Conservation (phyloP, 2,329 filamentous ascomycete species). For the Arthrobotrys musiformis region DNA sequence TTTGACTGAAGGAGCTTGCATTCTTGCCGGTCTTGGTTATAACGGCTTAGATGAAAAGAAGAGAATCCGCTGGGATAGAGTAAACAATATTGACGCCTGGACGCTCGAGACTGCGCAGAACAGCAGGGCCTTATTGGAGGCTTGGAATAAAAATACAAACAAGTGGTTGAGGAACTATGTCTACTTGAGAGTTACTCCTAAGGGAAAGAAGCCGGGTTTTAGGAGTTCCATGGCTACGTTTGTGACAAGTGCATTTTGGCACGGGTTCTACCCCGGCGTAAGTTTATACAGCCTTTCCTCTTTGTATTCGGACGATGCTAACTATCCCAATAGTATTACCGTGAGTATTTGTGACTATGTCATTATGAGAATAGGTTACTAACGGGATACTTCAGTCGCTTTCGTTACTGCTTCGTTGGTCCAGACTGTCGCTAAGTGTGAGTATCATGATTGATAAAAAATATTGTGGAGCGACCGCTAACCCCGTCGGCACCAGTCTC, state of each 20-base stretch:
- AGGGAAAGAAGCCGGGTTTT: conserved; percentile 96
- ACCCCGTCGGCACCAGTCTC: conserved; percentile 72
- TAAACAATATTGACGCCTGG: conserved; percentile 89
- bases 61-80: conserved; percentile 86
- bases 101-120: conserved; percentile 91
- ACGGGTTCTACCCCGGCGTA: conserved; percentile 89
- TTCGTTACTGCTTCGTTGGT: conserved; percentile 91
- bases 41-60: conserved; percentile 88
- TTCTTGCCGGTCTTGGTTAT: conserved; percentile 91
- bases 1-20: conserved; percentile 91
- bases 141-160: conserved; percentile 99
- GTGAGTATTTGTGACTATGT: conserved; percentile 22
- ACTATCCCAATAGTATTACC: conserved; percentile 39
- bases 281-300: not conserved
- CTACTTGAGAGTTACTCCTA: conserved; percentile 92
- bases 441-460: conserved; percentile 61
- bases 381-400: conserved; percentile 72
- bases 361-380: not conserved
- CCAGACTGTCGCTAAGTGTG: conserved; percentile 94
- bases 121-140: conserved; percentile 86
- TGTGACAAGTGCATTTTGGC: conserved; percentile 90
- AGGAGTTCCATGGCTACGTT: conserved; percentile 94
- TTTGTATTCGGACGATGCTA: not conserved
- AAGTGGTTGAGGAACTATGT: conserved; percentile 96
- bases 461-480: not conserved